phyloP scores from a whole-genome alignment of 805 yeast species.

The Candida sonorensis region DNA sequence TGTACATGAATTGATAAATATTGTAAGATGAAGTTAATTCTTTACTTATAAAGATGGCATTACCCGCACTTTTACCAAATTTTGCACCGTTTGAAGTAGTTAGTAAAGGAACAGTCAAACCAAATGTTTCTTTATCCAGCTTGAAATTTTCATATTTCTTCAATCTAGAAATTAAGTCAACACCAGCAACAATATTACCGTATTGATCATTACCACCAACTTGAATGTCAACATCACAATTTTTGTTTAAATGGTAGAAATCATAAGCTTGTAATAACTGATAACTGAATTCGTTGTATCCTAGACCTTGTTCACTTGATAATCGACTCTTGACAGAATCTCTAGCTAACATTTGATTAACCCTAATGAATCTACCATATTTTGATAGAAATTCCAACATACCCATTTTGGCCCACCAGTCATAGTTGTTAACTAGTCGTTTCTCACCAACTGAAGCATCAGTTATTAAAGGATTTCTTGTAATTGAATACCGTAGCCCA shows the following conservation, averaged over 20 bases:
- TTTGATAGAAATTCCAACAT: constrained; percentile 72
- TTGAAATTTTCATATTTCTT: constrained; percentile 13
- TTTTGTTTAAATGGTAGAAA: constrained; percentile 69
- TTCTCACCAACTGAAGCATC: constrained; percentile 11
- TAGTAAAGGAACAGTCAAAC: constrained; percentile 83
- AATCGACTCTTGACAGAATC: constrained; percentile 80
- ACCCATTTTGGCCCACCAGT: constrained; percentile 80
- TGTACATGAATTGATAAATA: constrained; percentile 78
- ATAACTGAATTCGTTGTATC: constrained; percentile 91
- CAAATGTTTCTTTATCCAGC: constrained; percentile 38
- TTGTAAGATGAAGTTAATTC: constrained; percentile 73
- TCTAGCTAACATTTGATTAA: constrained; percentile 80
- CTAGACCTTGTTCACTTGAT: constrained; percentile 65
- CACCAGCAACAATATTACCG: constrained; percentile 97
- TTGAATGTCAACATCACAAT: constrained; percentile 60
- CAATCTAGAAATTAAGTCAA: constrained; percentile 72
- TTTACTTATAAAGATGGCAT: constrained; percentile 82
- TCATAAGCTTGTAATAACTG: constrained; percentile 93
- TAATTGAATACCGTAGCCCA: constrained; percentile 57
- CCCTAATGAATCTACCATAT: constrained; percentile 74
- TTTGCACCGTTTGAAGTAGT: constrained; percentile 88
- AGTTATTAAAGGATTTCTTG: constrained; percentile 30
- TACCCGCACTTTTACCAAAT: constrained; percentile 96
- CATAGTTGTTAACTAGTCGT: constrained; percentile 49
- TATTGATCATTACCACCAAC: constrained; percentile 97